These are phyloP conservation scores for Epithele typhae DNA, from an alignment of 768 basidiomycete species.

Conservation along the genomic window DNA sequence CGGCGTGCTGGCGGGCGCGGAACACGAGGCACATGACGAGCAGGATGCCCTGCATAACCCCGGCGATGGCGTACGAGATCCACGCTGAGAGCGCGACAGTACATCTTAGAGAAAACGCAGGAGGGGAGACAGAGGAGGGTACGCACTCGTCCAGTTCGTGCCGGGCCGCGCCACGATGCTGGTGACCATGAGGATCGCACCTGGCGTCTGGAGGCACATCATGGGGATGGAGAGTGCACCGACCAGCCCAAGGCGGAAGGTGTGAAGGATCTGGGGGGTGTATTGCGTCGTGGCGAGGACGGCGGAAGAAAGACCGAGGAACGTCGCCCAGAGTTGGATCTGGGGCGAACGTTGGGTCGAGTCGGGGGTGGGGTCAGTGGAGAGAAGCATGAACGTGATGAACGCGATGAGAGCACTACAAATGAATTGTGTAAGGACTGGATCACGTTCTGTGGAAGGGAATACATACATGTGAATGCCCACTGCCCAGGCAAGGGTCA, in stretches of 20 bases:
- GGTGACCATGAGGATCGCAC: slow-evolving; percentile 80
- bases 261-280: slow-evolving; percentile 79
- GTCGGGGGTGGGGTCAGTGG: slow-evolving; percentile 37
- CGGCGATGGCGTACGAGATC: slow-evolving; percentile 78
- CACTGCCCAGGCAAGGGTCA: slow-evolving; percentile 69
- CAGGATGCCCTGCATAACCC: slow-evolving; percentile 77
- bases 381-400: slow-evolving; percentile 59
- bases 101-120: neutral
- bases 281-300: slow-evolving; percentile 82
- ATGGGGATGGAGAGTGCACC: slow-evolving; percentile 92
- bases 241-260: slow-evolving; percentile 74
- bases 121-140: neutral
- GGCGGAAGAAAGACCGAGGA: slow-evolving; percentile 81
- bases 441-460: neutral
- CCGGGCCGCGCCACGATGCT: slow-evolving; percentile 79
- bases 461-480: slow-evolving; percentile 67
- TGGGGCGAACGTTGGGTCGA: slow-evolving; percentile 33
- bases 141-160: slow-evolving; percentile 81
- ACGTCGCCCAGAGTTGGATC: slow-evolving; percentile 69
- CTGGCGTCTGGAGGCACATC: slow-evolving; percentile 94
- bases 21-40: slow-evolving; percentile 84
- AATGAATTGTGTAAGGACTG: neutral
- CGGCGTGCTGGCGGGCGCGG: slow-evolving; percentile 70
- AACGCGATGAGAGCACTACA: slow-evolving; percentile 51
- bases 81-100: slow-evolving; percentile 66